These are phyloP conservation scores for Laburnicola sp. DNA, from an alignment of 2,329 filamentous ascomycete genomes.

Conservation along the genomic window DNA sequence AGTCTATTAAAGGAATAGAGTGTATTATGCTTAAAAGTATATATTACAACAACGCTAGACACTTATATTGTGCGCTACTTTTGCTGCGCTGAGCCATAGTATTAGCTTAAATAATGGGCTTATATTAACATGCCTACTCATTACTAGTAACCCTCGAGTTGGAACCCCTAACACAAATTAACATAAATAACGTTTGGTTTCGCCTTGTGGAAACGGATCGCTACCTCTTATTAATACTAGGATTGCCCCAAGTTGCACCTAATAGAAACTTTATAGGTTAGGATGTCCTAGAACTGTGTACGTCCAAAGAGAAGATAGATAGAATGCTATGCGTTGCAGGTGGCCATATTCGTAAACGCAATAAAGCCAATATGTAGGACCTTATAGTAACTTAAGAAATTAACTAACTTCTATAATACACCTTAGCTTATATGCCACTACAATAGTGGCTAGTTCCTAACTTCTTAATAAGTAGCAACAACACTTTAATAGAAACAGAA, in stretches of 20 bases:
- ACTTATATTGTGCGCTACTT: conserved; percentile 46
- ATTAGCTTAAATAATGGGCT: conserved; percentile 47
- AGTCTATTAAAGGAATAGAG: conserved; percentile 46
- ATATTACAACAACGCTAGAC: conserved; percentile 45
- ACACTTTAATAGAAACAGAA: not conserved
- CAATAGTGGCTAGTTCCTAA: conserved; percentile 17
- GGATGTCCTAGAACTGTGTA: conserved; percentile 14
- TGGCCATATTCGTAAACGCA: conserved; percentile 46
- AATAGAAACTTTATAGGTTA: conserved; percentile 23
- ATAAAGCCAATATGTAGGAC: conserved; percentile 35
- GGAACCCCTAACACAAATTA: conserved; percentile 7
- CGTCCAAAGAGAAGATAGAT: conserved; percentile 35
- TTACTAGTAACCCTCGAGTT: conserved; percentile 25
- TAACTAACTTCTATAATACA: conserved; percentile 15
- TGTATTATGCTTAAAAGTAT: conserved; percentile 48
- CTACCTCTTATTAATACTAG: conserved; percentile 46
- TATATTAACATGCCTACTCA: conserved; percentile 44
- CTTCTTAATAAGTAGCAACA: too few species aligned
- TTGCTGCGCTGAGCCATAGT: conserved; percentile 44
- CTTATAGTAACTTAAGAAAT: conserved; percentile 29
- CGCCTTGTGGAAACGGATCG: conserved; percentile 45
- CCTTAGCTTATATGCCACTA: conserved; percentile 10
- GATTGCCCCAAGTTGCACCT: conserved; percentile 39
- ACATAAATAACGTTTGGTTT: conserved; percentile 43
- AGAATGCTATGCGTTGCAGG: conserved; percentile 37